phyloP scores from a whole-genome alignment of 1,284 basidiomycete species.

The Heterobasidion parviporum region DNA sequence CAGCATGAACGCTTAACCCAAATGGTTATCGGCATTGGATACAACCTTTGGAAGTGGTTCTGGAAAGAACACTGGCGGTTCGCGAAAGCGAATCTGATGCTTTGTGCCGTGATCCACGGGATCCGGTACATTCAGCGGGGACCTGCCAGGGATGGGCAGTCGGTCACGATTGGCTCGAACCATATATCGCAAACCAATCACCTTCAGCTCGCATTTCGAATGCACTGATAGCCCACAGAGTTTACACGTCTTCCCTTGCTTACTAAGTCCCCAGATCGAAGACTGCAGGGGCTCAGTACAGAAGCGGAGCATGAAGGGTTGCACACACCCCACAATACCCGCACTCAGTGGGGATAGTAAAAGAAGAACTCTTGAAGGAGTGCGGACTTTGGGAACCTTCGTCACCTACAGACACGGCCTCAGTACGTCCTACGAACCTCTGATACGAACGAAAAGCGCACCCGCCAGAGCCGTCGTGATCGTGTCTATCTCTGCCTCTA shows the following conservation, averaged over 20 bases:
- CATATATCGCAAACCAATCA: slow-evolving; percentile 17
- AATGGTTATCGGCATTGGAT: neutral
- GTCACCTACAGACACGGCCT: slow-evolving; percentile 42
- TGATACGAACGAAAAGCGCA: slow-evolving; percentile 21
- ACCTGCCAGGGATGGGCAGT: slow-evolving; percentile 34
- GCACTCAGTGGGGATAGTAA: slow-evolving; percentile 77
- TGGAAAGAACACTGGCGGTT: slow-evolving; percentile 10
- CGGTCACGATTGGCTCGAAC: neutral
- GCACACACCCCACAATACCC: slow-evolving; percentile 66
- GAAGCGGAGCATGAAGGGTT: neutral
- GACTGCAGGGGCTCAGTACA: slow-evolving; percentile 31
- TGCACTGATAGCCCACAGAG: slow-evolving; percentile 76
- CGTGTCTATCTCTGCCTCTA: slow-evolving; percentile 18
- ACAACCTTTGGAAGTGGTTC: slow-evolving; percentile 11
- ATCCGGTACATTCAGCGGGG: slow-evolving; percentile 59
- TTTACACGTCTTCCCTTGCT: slow-evolving; percentile 78
- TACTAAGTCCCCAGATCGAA: slow-evolving; percentile 79
- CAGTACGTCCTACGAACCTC: neutral
- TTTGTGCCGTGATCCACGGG: slow-evolving; percentile 13
- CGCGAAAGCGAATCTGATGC: slow-evolving; percentile 7
- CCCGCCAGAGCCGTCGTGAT: slow-evolving; percentile 47
- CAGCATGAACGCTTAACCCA: slow-evolving; percentile 5
- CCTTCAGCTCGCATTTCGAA: slow-evolving; percentile 79
- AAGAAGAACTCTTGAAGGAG: slow-evolving; percentile 74
- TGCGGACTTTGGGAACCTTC: slow-evolving; percentile 65